A percentile compares a stretch with the other conserved stretches of the same genome.
Evolutionary conservation across 2,329 filamentous ascomycete species (phyloP).

Genomic region (Penicillium sp.): DNA sequence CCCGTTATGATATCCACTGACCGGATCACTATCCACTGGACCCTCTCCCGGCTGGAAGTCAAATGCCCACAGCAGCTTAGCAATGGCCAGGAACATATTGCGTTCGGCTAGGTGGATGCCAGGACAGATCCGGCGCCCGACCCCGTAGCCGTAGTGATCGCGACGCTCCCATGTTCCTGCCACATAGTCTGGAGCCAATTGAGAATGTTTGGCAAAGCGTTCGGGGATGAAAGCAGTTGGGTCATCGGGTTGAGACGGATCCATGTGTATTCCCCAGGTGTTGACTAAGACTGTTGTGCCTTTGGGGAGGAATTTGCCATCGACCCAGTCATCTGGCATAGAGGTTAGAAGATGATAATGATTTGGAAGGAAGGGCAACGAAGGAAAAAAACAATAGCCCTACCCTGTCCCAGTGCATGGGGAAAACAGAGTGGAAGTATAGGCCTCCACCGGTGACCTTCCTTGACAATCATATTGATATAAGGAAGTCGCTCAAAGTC

Average conservation of each 20-base stretch:
- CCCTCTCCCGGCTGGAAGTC: neutral
- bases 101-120: conserved; percentile 4
- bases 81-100: neutral
- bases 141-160: conserved; percentile 1
- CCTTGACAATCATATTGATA: conserved; percentile 6
- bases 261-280: conserved; percentile 3
- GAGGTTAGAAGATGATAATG: neutral
- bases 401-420: conserved; percentile 1
- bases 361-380: neutral
- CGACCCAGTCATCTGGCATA: neutral
- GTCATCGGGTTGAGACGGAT: neutral
- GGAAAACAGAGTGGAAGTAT: neutral
- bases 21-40: neutral
- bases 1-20: neutral
- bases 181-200: neutral
- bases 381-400: neutral
- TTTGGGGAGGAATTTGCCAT: neutral
- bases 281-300: neutral
- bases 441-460: conserved; percentile 5
- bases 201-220: neutral
- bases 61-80: neutral
- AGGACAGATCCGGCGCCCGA: conserved; percentile 1
- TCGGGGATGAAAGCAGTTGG: neutral
- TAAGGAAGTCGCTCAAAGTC: conserved; percentile 2
- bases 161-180: neutral